Evolutionary conservation across 2,329 filamentous ascomycete species (phyloP).

Genomic region (Hymenotorrendiella dingleyae): DNA sequence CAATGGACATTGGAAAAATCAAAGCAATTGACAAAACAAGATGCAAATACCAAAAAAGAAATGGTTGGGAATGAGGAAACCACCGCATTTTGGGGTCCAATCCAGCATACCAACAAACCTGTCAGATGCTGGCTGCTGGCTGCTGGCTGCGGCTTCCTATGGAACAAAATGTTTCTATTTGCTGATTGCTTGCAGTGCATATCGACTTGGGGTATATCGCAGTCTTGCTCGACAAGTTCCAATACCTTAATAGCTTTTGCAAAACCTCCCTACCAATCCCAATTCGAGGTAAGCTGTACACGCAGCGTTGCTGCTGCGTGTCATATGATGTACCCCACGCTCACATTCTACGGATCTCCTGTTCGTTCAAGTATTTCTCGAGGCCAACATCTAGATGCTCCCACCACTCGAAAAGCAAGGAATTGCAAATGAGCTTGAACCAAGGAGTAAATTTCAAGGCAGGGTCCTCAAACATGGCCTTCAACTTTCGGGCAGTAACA

Average conservation of each 20-base stretch:
- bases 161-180: too few relatives aligned
- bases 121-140: too few relatives aligned
- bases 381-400: constrained; percentile 72
- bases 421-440: constrained; percentile 99
- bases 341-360: constrained; percentile 79
- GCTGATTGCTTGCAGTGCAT: not conserved
- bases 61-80: too few relatives aligned
- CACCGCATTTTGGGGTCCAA: too few relatives aligned
- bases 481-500: constrained; percentile 75
- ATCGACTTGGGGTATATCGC: constrained; percentile 6
- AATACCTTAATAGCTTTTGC: too few relatives aligned
- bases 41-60: too few relatives aligned
- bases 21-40: too few relatives aligned
- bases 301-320: not conserved
- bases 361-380: constrained; percentile 81
- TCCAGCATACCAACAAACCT: too few relatives aligned
- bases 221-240: too few relatives aligned
- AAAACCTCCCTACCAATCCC: not conserved
- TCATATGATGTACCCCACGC: not conserved
- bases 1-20: too few relatives aligned
- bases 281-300: not conserved
- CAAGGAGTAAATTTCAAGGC: constrained; percentile 87
- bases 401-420: constrained; percentile 99
- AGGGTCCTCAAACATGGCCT: constrained; percentile 76
- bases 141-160: too few relatives aligned